Conservation (phyloP, 2,329 filamentous ascomycete genomes). For the Nannizziopsis barbatae region DNA sequence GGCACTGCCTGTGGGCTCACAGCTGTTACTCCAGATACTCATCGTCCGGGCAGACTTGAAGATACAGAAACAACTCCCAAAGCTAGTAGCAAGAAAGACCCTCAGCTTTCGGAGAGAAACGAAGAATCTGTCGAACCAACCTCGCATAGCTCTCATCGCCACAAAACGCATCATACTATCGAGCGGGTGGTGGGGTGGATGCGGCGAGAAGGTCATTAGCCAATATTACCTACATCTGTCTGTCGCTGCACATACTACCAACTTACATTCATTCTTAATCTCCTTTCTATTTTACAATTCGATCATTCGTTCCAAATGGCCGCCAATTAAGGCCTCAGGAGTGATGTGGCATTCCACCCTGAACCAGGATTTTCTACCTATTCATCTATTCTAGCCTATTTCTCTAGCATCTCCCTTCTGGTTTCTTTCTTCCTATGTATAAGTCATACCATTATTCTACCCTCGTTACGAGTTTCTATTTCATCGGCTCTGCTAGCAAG, state of each 20-base stretch:
- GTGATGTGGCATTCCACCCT: neutral
- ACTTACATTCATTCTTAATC: neutral
- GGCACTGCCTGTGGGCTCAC: slow-evolving; percentile 1
- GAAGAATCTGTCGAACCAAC: slow-evolving; percentile 7
- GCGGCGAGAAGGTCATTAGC: slow-evolving; percentile 8
- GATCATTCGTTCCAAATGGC: no score
- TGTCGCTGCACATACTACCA: neutral
- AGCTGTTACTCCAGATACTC: slow-evolving; percentile 5
- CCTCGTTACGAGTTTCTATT: neutral
- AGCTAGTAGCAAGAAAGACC: slow-evolving; percentile 2
- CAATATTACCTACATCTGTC: neutral
- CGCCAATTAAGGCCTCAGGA: neutral
- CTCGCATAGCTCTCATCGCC: slow-evolving; percentile 12
- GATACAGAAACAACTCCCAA: slow-evolving; percentile 13
- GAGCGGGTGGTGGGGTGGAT: slow-evolving; percentile 16
- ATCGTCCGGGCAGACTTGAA: slow-evolving; percentile 4
- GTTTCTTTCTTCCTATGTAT: slow-evolving; percentile 4
- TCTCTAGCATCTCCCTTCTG: slow-evolving; percentile 1
- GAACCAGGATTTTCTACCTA: neutral
- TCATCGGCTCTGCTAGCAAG: neutral
- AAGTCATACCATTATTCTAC: slow-evolving; percentile 4
- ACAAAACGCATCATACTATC: slow-evolving; percentile 11
- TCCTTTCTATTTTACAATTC: neutral
- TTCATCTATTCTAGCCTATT: neutral
- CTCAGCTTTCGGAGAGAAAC: neutral